A percentile compares a stretch with the other conserved stretches of the same genome.
Conservation (phyloP, 257 asterid genomes). For the Nicotiana paniculata region DNA sequence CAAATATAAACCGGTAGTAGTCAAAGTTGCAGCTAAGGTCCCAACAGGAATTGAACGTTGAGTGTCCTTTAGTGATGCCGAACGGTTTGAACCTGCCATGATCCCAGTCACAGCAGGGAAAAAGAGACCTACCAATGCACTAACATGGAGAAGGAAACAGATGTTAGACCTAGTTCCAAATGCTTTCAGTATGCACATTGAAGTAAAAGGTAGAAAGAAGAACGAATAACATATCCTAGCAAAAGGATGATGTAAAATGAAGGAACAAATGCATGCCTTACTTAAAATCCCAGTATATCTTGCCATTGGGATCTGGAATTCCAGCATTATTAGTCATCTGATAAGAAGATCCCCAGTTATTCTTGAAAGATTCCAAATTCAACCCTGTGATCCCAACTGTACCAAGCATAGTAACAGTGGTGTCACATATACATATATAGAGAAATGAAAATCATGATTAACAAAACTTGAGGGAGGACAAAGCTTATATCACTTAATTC, state of each 20-base stretch:
- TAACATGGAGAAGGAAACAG: slow-evolving; percentile 33
- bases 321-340: slow-evolving; percentile 94
- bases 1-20: slow-evolving; percentile 72
- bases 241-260: background rate
- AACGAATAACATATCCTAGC: background rate
- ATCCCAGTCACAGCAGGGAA: slow-evolving; percentile 99
- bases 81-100: slow-evolving; percentile 99
- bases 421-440: background rate
- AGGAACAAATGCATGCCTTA: slow-evolving; percentile 17
- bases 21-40: slow-evolving; percentile 84
- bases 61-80: slow-evolving; percentile 96
- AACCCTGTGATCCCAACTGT: slow-evolving; percentile 93
- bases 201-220: background rate
- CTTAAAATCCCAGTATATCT: slow-evolving; percentile 85
- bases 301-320: slow-evolving; percentile 89
- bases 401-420: slow-evolving; percentile 19
- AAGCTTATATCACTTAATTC: background rate
- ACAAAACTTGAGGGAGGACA: background rate
- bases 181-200: background rate
- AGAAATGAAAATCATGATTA: background rate
- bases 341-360: slow-evolving; percentile 79
- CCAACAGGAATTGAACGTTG: slow-evolving; percentile 96
- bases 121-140: slow-evolving; percentile 98
- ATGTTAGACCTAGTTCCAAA: background rate
- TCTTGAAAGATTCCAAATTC: slow-evolving; percentile 65